Base-by-base conservation (phyloP, 441 rosid species). In the Gossypium davidsonii region DNA sequence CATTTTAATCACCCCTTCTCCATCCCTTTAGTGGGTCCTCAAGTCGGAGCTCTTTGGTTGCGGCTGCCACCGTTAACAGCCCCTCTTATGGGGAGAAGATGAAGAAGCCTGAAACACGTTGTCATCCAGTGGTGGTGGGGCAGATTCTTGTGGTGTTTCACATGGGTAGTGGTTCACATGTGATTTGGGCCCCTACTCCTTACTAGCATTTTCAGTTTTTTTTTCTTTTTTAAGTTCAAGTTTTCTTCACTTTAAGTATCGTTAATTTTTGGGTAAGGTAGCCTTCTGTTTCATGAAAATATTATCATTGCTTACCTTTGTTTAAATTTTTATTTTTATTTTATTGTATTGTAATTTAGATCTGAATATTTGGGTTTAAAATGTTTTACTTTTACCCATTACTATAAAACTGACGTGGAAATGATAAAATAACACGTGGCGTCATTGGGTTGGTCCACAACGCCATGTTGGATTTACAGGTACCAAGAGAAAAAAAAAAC, bases 11-110 rank as follows among this genome's bases (percentile, higher is more conserved):
- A 25, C 2, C 28, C 28, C 3, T 25, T 93, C 79, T 80, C 92
- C 1, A 88, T 93, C 69, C 89, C 97, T 0, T 79, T 91, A 7
- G 92, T 92, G 10, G 96, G 94, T 1, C 97, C 93, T 10, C 98
- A 89, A 74, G 82, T 91, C 0, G 98, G 98, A 1, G 97, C 1
- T 81, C 91, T 0, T 75, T 93, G 26, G 3, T 89, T 0, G 90
- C 96, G 2, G 94, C 86, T 1, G 89, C 90, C 14, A 82, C 90
- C 0, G 96, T 93, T 34, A 87, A 62, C 57, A 86, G 80, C 67
- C 94, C 96, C 0, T 83, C 91, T 61, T 93, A 52, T 75, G 90
- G 0, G 77, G 44, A 49, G 90, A 82, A 11, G 94, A 85, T 5
- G 55, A 51, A 0, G 89, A 87, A 20, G 81, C 42, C 0, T 79